phyloP scores from a whole-genome alignment of 371 early-diverging fungal species.

The Basidiobolus heterosporus region DNA sequence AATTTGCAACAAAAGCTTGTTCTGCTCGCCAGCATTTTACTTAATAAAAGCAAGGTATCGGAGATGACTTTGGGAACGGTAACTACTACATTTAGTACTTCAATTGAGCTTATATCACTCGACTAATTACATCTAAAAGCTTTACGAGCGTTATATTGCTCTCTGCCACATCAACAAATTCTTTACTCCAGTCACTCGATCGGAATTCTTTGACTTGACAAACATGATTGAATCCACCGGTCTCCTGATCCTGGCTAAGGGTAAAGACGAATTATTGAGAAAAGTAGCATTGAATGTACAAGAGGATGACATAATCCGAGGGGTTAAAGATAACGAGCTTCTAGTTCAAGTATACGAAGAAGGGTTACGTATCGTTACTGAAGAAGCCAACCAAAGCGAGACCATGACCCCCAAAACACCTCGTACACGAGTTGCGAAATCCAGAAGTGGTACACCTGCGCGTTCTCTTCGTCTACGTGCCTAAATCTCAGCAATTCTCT shows the following conservation, averaged over 20 bases:
- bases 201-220: slow-evolving; percentile 61
- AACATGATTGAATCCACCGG: slow-evolving; percentile 57
- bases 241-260: slow-evolving; percentile 30
- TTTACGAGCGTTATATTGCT: slow-evolving; percentile 32
- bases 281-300: too few relatives aligned
- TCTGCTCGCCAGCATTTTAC: slow-evolving; percentile 27
- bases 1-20: slow-evolving; percentile 71
- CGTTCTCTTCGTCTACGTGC: too few relatives aligned
- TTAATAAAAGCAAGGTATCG: slow-evolving; percentile 20
- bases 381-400: too few relatives aligned
- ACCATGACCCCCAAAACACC: too few relatives aligned
- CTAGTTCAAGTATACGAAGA: too few relatives aligned
- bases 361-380: too few relatives aligned
- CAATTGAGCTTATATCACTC: slow-evolving; percentile 7
- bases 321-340: too few relatives aligned
- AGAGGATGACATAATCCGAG: too few relatives aligned
- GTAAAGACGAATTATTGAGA: neutral
- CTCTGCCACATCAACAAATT: slow-evolving; percentile 26
- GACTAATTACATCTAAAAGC: slow-evolving; percentile 9
- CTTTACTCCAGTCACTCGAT: slow-evolving; percentile 44
- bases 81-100: slow-evolving; percentile 7
- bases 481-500: too few relatives aligned
- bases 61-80: slow-evolving; percentile 31
- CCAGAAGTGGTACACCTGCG: too few relatives aligned
- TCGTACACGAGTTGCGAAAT: too few relatives aligned